These are phyloP conservation scores for Rhamnella rubrinervis DNA, from an alignment of 331 rosid genomes.

Conservation along the genomic window DNA sequence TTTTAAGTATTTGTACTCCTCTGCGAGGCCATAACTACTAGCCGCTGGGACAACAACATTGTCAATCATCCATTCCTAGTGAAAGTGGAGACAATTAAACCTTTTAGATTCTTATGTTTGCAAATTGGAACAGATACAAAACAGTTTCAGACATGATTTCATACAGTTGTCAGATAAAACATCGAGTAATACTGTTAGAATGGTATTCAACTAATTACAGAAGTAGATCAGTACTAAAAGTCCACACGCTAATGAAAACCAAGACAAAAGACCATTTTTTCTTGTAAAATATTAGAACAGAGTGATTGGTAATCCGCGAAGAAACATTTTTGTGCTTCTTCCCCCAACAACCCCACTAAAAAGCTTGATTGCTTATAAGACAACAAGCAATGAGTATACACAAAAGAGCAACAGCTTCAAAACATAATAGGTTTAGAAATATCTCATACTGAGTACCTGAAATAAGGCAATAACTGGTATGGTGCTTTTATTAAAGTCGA, in stretches of 20 bases:
- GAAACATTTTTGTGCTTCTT: too few species aligned
- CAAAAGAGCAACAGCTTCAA: neutral
- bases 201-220: too few species aligned
- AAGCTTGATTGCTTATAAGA: neutral
- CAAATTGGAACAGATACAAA: neutral
- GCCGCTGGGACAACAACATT: slow-evolving; percentile 82
- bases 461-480: slow-evolving; percentile 40
- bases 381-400: neutral
- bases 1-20: slow-evolving; percentile 73
- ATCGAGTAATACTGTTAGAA: neutral
- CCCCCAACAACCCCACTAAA: neutral
- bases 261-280: too few species aligned
- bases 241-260: too few species aligned
- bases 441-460: slow-evolving; percentile 45
- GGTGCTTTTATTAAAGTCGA: slow-evolving; percentile 80
- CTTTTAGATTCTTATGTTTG: neutral
- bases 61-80: slow-evolving; percentile 84
- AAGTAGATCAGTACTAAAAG: too few species aligned
- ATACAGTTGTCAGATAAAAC: neutral
- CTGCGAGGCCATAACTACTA: slow-evolving; percentile 70
- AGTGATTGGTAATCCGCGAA: too few species aligned
- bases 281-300: too few species aligned
- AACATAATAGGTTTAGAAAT: neutral
- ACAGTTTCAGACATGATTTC: neutral
- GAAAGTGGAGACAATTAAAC: slow-evolving; percentile 13